Evolutionary conservation across 306 rosid species (phyloP).

Genomic region (Aeschynomene evenia): DNA sequence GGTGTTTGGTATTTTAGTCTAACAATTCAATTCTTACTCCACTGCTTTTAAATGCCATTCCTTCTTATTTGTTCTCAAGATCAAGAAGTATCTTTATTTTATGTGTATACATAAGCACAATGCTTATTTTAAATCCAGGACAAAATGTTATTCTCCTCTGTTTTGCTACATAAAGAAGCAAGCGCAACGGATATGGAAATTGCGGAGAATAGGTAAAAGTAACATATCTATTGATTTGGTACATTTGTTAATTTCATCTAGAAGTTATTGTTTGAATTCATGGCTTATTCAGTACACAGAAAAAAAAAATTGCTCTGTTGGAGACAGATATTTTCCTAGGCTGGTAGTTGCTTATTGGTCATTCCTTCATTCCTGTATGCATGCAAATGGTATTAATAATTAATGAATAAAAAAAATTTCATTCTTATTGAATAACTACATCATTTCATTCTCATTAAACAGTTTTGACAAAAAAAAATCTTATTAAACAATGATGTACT

Average conservation of each 20-base stretch:
- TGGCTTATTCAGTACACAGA: conserved; percentile 17
- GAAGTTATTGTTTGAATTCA: conserved; percentile 5
- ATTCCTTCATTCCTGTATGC: conserved; percentile 15
- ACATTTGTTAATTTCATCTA: conserved; percentile 1
- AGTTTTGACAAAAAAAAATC: no score
- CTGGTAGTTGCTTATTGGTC: conserved; percentile 9
- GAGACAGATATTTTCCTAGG: conserved; percentile 19
- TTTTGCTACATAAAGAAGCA: conserved; percentile 47
- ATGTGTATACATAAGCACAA: not conserved
- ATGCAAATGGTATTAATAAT: conserved; percentile 4
- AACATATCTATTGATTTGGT: not conserved
- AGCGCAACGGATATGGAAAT: conserved; percentile 25
- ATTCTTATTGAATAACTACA: conserved; percentile 13
- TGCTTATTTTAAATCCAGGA: conserved; percentile 51
- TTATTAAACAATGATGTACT: not conserved
- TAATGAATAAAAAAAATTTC: conserved; percentile 3
- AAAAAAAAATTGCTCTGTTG: not conserved
- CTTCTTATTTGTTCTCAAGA: conserved; percentile 12
- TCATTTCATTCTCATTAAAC: conserved; percentile 19
- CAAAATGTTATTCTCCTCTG: conserved; percentile 48
- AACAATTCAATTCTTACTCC: not conserved
- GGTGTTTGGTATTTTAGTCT: conserved; percentile 18
- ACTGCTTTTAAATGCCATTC: conserved; percentile 17
- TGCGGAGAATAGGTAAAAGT: conserved; percentile 45
- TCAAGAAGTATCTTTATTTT: conserved; percentile 7